These are phyloP conservation scores for Talaromyces stipitatus DNA, from an alignment of 495 filamentous ascomycete species.

Conservation along the genomic window DNA sequence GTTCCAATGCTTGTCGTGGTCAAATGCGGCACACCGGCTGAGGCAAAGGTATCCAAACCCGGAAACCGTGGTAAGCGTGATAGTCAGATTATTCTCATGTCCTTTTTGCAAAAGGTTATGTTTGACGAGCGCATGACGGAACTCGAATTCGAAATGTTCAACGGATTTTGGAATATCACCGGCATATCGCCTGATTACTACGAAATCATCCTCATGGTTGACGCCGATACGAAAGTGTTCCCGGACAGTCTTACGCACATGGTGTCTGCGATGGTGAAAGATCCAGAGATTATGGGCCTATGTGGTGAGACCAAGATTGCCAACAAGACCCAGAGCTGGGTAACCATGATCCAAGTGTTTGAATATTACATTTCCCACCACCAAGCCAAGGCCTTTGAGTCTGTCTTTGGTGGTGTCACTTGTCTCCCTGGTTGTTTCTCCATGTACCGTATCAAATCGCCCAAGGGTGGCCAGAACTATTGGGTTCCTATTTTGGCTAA, in stretches of 20 bases:
- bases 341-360: conserved; percentile 99
- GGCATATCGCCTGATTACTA: conserved; percentile 97
- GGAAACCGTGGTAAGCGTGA: conserved; percentile 98
- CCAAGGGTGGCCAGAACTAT: conserved; percentile 97
- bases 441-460: conserved; percentile 99
- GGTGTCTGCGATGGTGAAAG: conserved; percentile 98
- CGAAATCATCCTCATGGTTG: conserved; percentile 96
- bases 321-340: conserved; percentile 92
- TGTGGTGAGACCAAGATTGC: conserved; percentile 99
- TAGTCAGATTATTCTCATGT: conserved; percentile 98
- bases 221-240: conserved; percentile 98
- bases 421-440: conserved; percentile 99
- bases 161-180: conserved; percentile 96
- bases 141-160: conserved; percentile 99
- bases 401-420: conserved; percentile 97
- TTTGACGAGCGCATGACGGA: conserved; percentile 99
- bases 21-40: conserved; percentile 90
- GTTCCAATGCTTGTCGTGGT: conserved; percentile 99
- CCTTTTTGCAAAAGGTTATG: conserved; percentile 99
- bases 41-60: conserved; percentile 71
- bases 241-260: conserved; percentile 97
- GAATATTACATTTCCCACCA: conserved; percentile 97
- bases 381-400: conserved; percentile 93
- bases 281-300: conserved; percentile 98
- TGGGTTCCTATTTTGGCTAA: conserved; percentile 99